Evolutionary conservation across 257 asterid species (phyloP), one percentile per base, ranked within the genome.

Genomic region (Nemophila menziesii): DNA sequence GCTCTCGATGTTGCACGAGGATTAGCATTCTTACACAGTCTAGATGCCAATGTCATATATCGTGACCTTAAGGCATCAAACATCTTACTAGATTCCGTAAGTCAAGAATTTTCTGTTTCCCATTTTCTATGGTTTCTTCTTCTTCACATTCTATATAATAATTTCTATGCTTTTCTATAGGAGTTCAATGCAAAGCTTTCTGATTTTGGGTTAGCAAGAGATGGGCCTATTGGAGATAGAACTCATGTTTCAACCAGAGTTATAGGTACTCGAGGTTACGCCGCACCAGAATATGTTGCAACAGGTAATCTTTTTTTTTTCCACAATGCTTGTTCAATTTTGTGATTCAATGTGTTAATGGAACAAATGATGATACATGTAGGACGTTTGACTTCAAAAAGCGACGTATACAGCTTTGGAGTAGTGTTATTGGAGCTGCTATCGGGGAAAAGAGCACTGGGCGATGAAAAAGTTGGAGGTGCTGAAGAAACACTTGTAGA

Each of bases 181-280:
- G 72, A 77, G 19, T 81, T 72, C 57, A 66, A 67, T 7, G 93
- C 85, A 16, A 81, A 73, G 56, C 85, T 81, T 23, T 69, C 85
- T 4, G 85, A 74, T 64, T 81, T 81, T 44, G 90, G 93, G 33
- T 74, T 78, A 16, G 93, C 83, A 27, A 73, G 92, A 52, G 74
- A 75, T 24, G 83, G 81, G 27, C 92, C 90, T 4, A 63, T 57
- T 6, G 93, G 86, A 22, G 86, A 78, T 45, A 62, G 71, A 51
- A 81, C 90, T 26, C 90, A 78, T 47, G 73, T 81, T 20, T 74
- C 93, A 14, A 78, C 93, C 13, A 56, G 89, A 60, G 71, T 78
- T 19, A 57, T 74, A 2, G 86, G 93, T 13, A 81, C 90, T 15
- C 61, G 34, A 37, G 90, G 90, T 5, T 81, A 81, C 53, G 86